Evolutionary conservation across 768 basidiomycete genomes (phyloP), one percentile per base, ranked within the genome.

Genomic region (Mycena kentingensis): DNA sequence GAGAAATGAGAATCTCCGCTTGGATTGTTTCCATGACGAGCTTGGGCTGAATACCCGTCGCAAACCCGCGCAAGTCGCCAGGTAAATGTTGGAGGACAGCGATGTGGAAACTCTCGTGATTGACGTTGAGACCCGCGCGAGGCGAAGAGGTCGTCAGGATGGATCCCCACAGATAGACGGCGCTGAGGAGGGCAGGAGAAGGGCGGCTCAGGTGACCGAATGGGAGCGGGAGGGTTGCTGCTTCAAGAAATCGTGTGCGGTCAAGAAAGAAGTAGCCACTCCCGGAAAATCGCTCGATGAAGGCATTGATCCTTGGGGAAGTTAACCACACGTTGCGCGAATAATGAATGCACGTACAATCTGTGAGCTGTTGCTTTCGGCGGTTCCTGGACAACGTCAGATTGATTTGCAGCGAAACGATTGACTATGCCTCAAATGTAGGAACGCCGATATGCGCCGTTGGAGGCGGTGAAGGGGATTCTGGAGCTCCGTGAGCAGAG

Each of bases 81-180:
- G 29, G n/a, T 16, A 58, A 46, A n/a, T 51, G 49, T 32, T 55
- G 49, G 1, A 46, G 50, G 2, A 52, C 29, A 18, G 50, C 46
- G n/a, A 51, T 29, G 0, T 54, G n/a, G 21, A 45, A 41, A 11
- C 29, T 48, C 13, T 22, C 26, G 11, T 46, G 37, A 13, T 44
- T 48, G 5, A 16, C 32, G 12, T 36, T 0, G 41, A 28, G 2
- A 51, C 39, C 3, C 39, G 46, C 1, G 57, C 36, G 56, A 4
- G 68, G 63, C 50, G 77, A 70, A 4, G 75, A 66, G 35, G 70
- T 71, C 0, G 77, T 75, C n/a, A 85, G 70, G 48, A 78, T 75
- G 29, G 74, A 64, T 8, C 81, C 83, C 73, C 81, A 78, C 1
- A 87, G 71, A 41, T 78, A 79, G 1, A 81, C 74, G 4, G 70